Conservation (phyloP, 352 stramenopile species). For the Globisporangium takayamanum region DNA sequence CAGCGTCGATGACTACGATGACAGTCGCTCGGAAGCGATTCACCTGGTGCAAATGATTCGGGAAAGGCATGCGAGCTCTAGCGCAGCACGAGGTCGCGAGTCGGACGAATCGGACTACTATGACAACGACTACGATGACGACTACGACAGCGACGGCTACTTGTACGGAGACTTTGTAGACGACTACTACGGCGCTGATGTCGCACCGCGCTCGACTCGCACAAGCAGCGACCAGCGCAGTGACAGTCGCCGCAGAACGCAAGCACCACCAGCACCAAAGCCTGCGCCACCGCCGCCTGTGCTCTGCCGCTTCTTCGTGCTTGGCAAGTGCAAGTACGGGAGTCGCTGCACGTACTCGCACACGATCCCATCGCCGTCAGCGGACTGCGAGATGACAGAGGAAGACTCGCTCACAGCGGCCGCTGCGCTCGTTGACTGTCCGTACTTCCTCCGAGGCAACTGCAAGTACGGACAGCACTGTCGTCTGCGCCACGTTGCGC, state of each 20-base stretch:
- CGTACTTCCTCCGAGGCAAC: slow-evolving; percentile 66
- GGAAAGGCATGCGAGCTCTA: neutral
- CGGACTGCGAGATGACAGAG: slow-evolving; percentile 25
- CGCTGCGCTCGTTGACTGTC: slow-evolving; percentile 61
- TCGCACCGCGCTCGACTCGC: neutral
- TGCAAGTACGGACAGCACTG: slow-evolving; percentile 73
- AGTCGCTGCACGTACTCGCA: slow-evolving; percentile 76
- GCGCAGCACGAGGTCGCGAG: neutral
- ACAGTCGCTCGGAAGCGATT: too few species aligned
- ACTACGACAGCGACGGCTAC: slow-evolving; percentile 6
- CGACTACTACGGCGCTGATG: slow-evolving; percentile 1
- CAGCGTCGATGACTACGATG: too few species aligned
- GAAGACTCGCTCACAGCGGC: slow-evolving; percentile 34
- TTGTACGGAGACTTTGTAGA: slow-evolving; percentile 7
- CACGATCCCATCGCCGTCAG: slow-evolving; percentile 23
- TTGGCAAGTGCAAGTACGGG: slow-evolving; percentile 67
- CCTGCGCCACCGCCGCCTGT: slow-evolving; percentile 19
- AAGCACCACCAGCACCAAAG: neutral
- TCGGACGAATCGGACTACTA: slow-evolving; percentile 11
- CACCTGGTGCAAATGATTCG: too few species aligned
- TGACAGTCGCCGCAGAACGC: neutral
- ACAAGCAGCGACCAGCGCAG: neutral
- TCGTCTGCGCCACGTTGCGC: slow-evolving; percentile 39
- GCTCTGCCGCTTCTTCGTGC: slow-evolving; percentile 73
- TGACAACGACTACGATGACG: neutral